Base-by-base conservation (phyloP, 1,139 yeast genomes). In the Candida albicans region DNA sequence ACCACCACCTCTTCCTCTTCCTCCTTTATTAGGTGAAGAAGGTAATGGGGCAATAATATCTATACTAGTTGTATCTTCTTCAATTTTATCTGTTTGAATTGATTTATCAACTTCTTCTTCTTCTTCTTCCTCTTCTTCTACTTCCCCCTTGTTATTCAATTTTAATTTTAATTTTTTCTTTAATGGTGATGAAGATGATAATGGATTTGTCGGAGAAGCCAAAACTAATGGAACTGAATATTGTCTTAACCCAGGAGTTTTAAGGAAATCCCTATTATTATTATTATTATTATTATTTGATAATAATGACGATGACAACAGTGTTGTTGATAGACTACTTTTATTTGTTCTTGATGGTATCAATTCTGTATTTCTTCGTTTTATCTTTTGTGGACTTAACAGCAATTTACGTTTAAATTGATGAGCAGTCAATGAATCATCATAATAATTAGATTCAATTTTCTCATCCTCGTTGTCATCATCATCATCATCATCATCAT, bases 361-460 rank as follows among this genome's bases (percentile, higher is more conserved):
- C 22, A 28, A 27, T 14, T 38, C 40, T 9, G 35, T 22, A 11
- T 35, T 36, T 11, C 36, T 37, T 15, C 44, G 37, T 38, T 44
- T 43, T 29, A 37, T 28, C 37, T 43, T 49, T 11, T 25, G 32
- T 10, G 46, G 44, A 40, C 44, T 37, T 3, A 14, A 18, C 27
- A 33, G 28, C 25, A 39, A 30, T 35, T 37, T 41, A 25, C 47
- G 33, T 27, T 51, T 52, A 2, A 46, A 26, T 24, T 41, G 45
- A 15, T 48, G 46, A 10, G 43, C 42, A 10, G 47, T 33, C 32
- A 52, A 33, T 35, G 53, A 47, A 40, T 52, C 57, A 4, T 52
- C 54, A 42, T 42, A 42, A 4, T 35, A 18, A 3, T 18, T 18
- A 5, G 22, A 54, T 49, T 37, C 44, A 11, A 49, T 44, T 30